A percentile compares a stretch with the other conserved stretches of the same genome.
Evolutionary conservation across 2,329 filamentous ascomycete species (phyloP).

Genomic region (Tympanopsis confertula): DNA sequence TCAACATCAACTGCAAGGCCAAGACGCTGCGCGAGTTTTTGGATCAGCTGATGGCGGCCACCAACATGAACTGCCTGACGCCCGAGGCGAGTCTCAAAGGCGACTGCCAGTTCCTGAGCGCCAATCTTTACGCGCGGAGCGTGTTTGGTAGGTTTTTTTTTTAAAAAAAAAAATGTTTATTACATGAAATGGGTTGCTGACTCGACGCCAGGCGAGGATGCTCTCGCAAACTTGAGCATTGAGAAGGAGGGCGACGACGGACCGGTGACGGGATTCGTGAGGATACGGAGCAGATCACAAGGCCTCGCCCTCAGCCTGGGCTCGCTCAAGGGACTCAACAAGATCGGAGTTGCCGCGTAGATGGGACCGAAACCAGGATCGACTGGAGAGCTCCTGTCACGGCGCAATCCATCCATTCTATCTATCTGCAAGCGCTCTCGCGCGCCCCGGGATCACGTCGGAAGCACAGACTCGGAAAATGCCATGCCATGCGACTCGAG

Average conservation of each 20-base stretch:
- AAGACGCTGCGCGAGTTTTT: constrained; percentile 86
- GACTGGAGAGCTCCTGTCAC: neutral
- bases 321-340: constrained; percentile 87
- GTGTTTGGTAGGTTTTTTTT: constrained; percentile 74
- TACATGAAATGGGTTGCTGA: constrained; percentile 10
- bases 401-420: too few relatives aligned
- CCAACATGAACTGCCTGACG: constrained; percentile 96
- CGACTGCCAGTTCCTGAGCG: constrained; percentile 94
- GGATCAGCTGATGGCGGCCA: constrained; percentile 88
- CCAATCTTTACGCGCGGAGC: constrained; percentile 89
- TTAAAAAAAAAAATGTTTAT: neutral
- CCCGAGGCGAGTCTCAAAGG: constrained; percentile 93
- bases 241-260: constrained; percentile 95
- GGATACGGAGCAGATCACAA: constrained; percentile 94
- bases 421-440: too few relatives aligned
- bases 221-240: constrained; percentile 90
- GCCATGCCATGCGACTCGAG: too few relatives aligned
- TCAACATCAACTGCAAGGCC: constrained; percentile 98
- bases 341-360: constrained; percentile 33
- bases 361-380: neutral
- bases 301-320: constrained; percentile 87
- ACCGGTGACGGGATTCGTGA: constrained; percentile 90
- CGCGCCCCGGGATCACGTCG: too few relatives aligned
- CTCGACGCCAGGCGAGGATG: constrained; percentile 76
- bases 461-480: too few relatives aligned